These are phyloP conservation scores for Penicillium bovifimosum DNA, from an alignment of 495 filamentous ascomycete genomes.

Conservation along the genomic window DNA sequence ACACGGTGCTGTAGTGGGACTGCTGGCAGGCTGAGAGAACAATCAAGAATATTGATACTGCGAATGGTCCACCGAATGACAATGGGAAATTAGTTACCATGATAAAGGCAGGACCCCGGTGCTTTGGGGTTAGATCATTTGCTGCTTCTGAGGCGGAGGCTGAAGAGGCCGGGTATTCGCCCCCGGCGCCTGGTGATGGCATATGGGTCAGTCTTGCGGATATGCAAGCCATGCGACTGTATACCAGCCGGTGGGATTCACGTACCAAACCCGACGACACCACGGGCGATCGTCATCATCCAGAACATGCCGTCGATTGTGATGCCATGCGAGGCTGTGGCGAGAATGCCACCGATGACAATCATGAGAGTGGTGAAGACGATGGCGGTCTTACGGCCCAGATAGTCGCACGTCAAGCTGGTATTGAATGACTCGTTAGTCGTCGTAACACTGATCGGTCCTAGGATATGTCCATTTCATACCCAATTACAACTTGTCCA, in stretches of 20 bases:
- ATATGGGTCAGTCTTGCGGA: not conserved
- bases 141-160: constrained; percentile 46
- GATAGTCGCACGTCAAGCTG: constrained; percentile 45
- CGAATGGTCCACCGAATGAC: constrained; percentile 46
- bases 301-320: constrained; percentile 49
- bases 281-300: constrained; percentile 49
- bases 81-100: constrained; percentile 49
- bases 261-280: constrained; percentile 42
- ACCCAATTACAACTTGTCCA: constrained; percentile 47
- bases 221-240: not conserved
- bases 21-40: constrained; percentile 37
- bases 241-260: not conserved
- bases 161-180: constrained; percentile 45
- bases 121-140: constrained; percentile 38
- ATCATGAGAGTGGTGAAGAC: constrained; percentile 48
- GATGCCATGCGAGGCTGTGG: constrained; percentile 43
- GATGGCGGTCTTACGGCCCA: constrained; percentile 49
- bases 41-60: constrained; percentile 45
- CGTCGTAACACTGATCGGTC: not conserved
- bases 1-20: constrained; percentile 41
- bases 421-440: not conserved
- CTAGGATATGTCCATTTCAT: not conserved
- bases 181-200: constrained; percentile 23
- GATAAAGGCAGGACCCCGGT: constrained; percentile 48
- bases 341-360: constrained; percentile 46